Evolutionary conservation across 805 yeast genomes (phyloP), one percentile per base, ranked within the genome.

Genomic region (Suhomyces faveliae): DNA sequence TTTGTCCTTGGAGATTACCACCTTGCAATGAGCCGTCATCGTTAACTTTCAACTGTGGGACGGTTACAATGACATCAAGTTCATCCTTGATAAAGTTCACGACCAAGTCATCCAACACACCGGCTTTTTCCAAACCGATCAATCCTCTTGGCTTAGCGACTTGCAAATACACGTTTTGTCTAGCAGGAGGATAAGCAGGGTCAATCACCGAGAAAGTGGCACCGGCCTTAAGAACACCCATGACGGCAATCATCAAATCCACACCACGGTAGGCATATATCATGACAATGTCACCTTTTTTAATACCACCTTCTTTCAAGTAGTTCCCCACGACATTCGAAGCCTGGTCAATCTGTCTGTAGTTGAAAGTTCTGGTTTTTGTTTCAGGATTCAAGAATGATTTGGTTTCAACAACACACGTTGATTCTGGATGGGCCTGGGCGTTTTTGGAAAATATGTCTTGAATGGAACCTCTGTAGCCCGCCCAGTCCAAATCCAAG

Each of bases 201-300:
- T 94, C 99, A 54, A 94, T 95, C 19, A 94, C 99, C 8, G 97
- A 91, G 66, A 94, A 94, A 0, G 99, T 92, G 13, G 96, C 98
- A 58, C 99, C 99, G 1, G 99, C 98, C 71, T 94, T 94, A 64
- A 94, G 79, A 17, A 90, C 96, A 68, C 98, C 99, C 87, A 94
- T 85, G 13, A 94, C 97, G 5, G 98, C 95, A 38, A 95, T 89
- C 81, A 94, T 89, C 52, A 94, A 75, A 64, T 94, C 99, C 6
- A 94, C 99, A 58, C 97, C 97, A 68, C 99, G 83, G 61, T 92
- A 89, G 21, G 99, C 97, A 64, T 94, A 94, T 57, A 95, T 91
- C 96, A 91, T 91, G 13, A 94, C 98, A 13, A 94, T 89, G 65
- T 94, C 98, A 48, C 98, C 99, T 60, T 87, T 77, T 54, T 80